Evolutionary conservation across 179 eudicot species (phyloP), one percentile per base, ranked within the genome.

Genomic region (Dionaea muscipula): DNA sequence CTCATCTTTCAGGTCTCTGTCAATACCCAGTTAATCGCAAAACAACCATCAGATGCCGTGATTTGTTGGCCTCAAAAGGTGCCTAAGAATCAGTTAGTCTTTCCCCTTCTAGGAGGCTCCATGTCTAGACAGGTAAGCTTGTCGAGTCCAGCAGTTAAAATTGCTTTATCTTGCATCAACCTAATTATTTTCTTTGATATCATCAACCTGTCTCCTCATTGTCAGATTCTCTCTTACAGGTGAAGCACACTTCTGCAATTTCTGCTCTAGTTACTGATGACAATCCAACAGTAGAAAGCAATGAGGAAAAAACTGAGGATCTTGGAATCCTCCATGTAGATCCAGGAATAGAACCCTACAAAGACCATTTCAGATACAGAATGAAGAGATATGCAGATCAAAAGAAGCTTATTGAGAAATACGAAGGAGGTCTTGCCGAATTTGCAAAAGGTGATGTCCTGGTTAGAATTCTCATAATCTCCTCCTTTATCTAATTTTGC

Each of bases 371-470:
- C 56, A 61, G 43, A 45, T 77, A 79, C 63, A 83, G 86, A 72
- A 23, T 78, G 75, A 79, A 77, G 73, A 81, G 78, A 68, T 93
- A 72, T 58, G 37, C 56, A 8, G 96, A 93, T 45, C 89, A 84
- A 72, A 77, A 75, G 60, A 73, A 62, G 55, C 89, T 84, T 45
- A 74, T 93, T 52, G 96, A 78, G 56, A 78, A 75, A 39, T 64
- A 88, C 72, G 99, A 93, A 77, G 95, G 86, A 14, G 72, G 93
- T 70, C 86, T 93, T 55, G 93, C 82, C 71, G 80, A 88, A 65
- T 93, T 93, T 68, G 78, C 99, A 54, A 74, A 64, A 88, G 99
- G 99, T 88, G 22, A 53, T 23, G 22, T 27, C 48, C 48, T 46
- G 16, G 7, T 12, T 44, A 7, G n/a, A 13, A 1, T 47, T 4